These are phyloP conservation scores for Cystobasidium ongulense DNA, from an alignment of 768 basidiomycete genomes.

Conservation along the genomic window DNA sequence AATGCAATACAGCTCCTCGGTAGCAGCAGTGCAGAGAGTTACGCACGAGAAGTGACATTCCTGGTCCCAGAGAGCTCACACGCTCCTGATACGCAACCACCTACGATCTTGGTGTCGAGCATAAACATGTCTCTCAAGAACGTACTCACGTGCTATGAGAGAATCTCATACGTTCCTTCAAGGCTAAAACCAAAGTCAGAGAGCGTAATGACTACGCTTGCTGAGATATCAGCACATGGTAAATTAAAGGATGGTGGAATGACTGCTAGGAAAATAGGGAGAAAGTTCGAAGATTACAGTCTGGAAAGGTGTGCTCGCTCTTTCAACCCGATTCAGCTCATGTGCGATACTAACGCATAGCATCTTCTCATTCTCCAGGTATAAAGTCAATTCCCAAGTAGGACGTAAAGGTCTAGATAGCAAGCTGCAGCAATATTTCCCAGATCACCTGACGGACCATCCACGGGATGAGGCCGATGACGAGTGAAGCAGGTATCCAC, in stretches of 20 bases:
- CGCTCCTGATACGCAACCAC: slow-evolving; percentile 1
- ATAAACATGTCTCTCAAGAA: slow-evolving; percentile 31
- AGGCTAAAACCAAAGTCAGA: neutral
- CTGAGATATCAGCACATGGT: slow-evolving; percentile 19
- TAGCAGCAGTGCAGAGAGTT: slow-evolving; percentile 16
- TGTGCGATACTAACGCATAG: neutral
- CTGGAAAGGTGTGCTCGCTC: slow-evolving; percentile 19
- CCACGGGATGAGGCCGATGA: neutral
- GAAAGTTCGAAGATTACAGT: slow-evolving; percentile 22
- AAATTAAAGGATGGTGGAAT: slow-evolving; percentile 19
- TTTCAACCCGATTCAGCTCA: neutral
- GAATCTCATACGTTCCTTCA: neutral
- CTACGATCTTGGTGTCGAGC: slow-evolving; percentile 19
- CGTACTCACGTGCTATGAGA: slow-evolving; percentile 28
- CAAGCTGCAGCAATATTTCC: neutral
- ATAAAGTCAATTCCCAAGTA: slow-evolving; percentile 18
- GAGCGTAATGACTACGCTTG: slow-evolving; percentile 19
- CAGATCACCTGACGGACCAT: slow-evolving; percentile 7
- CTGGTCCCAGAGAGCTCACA: slow-evolving; percentile 1
- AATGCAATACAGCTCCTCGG: slow-evolving; percentile 16
- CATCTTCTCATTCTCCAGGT: neutral
- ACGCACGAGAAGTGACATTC: slow-evolving; percentile 30
- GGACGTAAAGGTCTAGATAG: slow-evolving; percentile 22
- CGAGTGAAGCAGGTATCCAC: too few relatives aligned
- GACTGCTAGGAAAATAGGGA: slow-evolving; percentile 14